These are phyloP conservation scores for Prunus kanzakura DNA, from an alignment of 306 rosid species.

Conservation along the genomic window DNA sequence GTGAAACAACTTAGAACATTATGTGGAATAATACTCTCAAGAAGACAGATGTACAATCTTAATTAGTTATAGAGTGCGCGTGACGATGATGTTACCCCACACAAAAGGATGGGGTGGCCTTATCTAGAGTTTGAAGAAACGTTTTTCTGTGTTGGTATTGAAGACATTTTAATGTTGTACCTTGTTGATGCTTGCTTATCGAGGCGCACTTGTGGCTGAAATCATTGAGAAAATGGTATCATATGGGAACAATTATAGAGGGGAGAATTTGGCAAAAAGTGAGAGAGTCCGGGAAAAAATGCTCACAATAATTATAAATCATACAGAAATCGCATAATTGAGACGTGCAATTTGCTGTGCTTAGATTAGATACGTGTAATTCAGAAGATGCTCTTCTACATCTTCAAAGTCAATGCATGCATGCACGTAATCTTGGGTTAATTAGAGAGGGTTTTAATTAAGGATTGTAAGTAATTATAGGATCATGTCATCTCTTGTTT, in stretches of 20 bases:
- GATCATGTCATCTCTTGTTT: not conserved
- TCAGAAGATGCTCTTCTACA: not conserved
- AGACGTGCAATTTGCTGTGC: not conserved
- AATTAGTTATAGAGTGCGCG: not conserved
- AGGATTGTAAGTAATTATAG: too few species aligned
- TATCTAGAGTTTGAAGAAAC: constrained; percentile 21
- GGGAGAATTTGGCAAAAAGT: not conserved
- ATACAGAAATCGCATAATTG: not conserved
- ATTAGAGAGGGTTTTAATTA: not conserved
- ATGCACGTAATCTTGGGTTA: not conserved
- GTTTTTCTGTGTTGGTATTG: not conserved
- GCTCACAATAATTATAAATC: not conserved
- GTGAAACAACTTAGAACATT: not conserved
- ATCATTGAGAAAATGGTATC: constrained; percentile 4
- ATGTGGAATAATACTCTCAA: not conserved
- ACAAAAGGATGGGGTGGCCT: constrained; percentile 25
- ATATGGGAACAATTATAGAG: constrained; percentile 1
- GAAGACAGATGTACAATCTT: not conserved
- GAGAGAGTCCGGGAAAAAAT: not conserved
- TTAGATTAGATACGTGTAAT: not conserved
- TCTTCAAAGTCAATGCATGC: not conserved
- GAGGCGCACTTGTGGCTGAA: not conserved
- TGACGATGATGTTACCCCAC: not conserved
- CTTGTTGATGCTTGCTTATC: not conserved
- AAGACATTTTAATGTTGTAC: constrained; percentile 11